Evolutionary conservation across 495 filamentous ascomycete species (phyloP).

Genomic region (Ramalina intermedia): DNA sequence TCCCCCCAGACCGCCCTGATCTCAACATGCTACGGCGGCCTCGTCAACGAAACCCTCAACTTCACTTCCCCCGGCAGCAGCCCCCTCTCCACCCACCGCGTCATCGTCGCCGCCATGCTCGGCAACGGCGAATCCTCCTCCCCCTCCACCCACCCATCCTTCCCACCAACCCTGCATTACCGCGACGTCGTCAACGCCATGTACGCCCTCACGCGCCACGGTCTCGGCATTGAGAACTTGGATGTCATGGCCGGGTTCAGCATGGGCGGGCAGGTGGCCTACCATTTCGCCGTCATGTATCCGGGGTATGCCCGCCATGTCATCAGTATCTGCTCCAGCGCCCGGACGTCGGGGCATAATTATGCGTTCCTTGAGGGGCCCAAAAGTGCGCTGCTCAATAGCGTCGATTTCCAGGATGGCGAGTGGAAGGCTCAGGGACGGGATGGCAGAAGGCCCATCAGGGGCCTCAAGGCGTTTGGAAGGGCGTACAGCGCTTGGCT

Average conservation of each 20-base stretch:
- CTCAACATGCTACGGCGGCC: constrained; percentile 35
- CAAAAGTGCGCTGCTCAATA: constrained; percentile 24
- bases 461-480: constrained; percentile 27
- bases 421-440: constrained; percentile 12
- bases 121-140: constrained; percentile 25
- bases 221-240: constrained; percentile 16
- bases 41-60: constrained; percentile 26
- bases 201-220: constrained; percentile 16
- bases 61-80: constrained; percentile 14
- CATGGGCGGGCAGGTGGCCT: constrained; percentile 37
- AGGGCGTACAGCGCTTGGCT: constrained; percentile 31
- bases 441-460: constrained; percentile 13
- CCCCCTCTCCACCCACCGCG: constrained; percentile 19
- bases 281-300: constrained; percentile 28
- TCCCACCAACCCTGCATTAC: constrained; percentile 19
- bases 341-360: constrained; percentile 30
- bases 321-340: constrained; percentile 26
- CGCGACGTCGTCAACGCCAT: constrained; percentile 24
- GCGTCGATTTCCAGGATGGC: constrained; percentile 27
- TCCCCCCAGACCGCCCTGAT: constrained; percentile 25
- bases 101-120: constrained; percentile 26
- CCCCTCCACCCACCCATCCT: constrained; percentile 20
- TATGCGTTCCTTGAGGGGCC: constrained; percentile 35
- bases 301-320: constrained; percentile 25
- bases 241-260: constrained; percentile 29